Evolutionary conservation across 2,329 filamentous ascomycete genomes (phyloP).

Genomic region (Cercospora brassicicola): DNA sequence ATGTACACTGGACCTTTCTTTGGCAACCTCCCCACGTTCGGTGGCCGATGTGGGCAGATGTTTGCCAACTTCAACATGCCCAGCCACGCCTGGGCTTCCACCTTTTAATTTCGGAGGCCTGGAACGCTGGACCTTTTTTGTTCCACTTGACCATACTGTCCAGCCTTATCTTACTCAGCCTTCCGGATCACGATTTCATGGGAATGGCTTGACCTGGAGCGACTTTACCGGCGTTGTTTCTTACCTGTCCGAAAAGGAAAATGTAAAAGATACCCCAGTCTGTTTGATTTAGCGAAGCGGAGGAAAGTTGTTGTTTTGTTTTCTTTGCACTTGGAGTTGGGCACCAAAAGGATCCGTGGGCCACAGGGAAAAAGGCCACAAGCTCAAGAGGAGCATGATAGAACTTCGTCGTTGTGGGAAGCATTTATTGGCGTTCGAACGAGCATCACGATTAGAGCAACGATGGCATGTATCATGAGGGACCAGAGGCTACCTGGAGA

Average conservation of each 20-base stretch:
- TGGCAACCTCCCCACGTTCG: conserved; percentile 23
- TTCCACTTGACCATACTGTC: conserved; percentile 20
- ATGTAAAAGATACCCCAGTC: conserved; percentile 30
- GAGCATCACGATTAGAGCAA: conserved; percentile 21
- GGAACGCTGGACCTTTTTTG: conserved; percentile 1
- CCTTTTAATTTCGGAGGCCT: conserved; percentile 13
- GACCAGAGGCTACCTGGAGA: not conserved
- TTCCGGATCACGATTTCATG: not conserved
- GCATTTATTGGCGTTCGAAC: conserved; percentile 13
- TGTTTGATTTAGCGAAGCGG: conserved; percentile 19
- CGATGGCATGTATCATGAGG: conserved; percentile 19
- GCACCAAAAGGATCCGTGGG: conserved; percentile 13
- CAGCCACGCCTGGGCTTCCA: conserved; percentile 28
- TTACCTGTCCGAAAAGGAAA: conserved; percentile 15
- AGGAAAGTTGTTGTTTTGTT: not conserved
- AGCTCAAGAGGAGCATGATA: conserved; percentile 22
- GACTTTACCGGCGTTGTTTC: conserved; percentile 15
- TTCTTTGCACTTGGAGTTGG: conserved; percentile 14
- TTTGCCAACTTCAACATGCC: conserved; percentile 32
- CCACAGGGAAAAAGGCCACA: conserved; percentile 17
- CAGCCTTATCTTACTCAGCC: not conserved
- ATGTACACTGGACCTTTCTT: conserved; percentile 25
- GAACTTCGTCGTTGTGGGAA: conserved; percentile 6
- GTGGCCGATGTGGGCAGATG: conserved; percentile 31
- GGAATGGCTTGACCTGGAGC: not conserved